phyloP scores from a whole-genome alignment of 495 filamentous ascomycete species.

The Neurospora pannonica region DNA sequence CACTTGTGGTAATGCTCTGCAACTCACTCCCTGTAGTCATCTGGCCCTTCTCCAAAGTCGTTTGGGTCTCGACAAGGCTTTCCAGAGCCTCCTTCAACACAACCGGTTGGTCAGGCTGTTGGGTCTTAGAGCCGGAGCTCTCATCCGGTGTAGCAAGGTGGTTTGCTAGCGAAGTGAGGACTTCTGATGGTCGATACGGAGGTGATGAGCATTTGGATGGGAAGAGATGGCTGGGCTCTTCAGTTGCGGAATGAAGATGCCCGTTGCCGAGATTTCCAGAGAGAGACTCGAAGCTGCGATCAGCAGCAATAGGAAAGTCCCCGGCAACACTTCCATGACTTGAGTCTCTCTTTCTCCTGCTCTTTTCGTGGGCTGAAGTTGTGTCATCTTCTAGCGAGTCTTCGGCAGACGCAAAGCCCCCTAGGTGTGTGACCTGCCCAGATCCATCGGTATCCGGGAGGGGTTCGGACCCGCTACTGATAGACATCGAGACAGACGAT shows the following conservation, averaged over 20 bases:
- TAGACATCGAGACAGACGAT: neutral
- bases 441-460: neutral
- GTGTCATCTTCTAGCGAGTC: neutral
- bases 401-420: neutral
- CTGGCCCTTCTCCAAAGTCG: neutral
- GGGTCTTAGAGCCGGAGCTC: neutral
- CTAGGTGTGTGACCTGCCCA: neutral
- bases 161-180: neutral
- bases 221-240: neutral
- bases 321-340: neutral
- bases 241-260: neutral
- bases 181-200: neutral
- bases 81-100: neutral
- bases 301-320: neutral
- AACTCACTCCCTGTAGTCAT: neutral
- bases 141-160: neutral
- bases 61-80: neutral
- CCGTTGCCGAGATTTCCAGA: neutral
- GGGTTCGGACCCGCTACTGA: neutral
- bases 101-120: neutral
- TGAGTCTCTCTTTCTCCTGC: neutral
- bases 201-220: neutral
- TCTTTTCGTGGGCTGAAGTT: neutral
- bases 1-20: neutral
- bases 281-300: neutral